Conservation (phyloP, 2,329 filamentous ascomycete species). For the Botryosphaeria agaves region DNA sequence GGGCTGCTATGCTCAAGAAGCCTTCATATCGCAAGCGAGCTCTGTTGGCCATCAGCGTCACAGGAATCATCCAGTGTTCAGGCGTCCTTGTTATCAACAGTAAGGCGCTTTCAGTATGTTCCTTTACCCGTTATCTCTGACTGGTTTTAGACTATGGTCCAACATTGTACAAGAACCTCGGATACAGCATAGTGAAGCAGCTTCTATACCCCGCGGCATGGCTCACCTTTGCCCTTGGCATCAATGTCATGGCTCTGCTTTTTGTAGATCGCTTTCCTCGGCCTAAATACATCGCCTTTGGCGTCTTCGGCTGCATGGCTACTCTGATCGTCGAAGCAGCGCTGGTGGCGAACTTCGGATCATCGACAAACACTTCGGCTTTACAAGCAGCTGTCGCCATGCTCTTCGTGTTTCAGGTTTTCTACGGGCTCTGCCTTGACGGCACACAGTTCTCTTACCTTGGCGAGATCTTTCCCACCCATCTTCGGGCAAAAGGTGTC, state of each 20-base stretch:
- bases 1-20: conserved; percentile 11
- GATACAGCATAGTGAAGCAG: conserved; percentile 10
- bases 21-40: conserved; percentile 12
- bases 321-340: conserved; percentile 4
- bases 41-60: conserved; percentile 10
- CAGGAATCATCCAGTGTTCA: conserved; percentile 13
- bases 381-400: conserved; percentile 3
- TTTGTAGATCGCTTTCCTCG: conserved; percentile 8
- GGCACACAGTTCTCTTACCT: conserved; percentile 1
- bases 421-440: conserved; percentile 2
- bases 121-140: too few relatives aligned
- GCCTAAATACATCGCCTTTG: conserved; percentile 6
- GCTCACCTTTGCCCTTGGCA: conserved; percentile 11
- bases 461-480: conserved; percentile 1
- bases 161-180: conserved; percentile 12
- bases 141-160: conserved; percentile 9
- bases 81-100: conserved; percentile 14
- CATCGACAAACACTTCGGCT: conserved; percentile 4
- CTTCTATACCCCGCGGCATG: conserved; percentile 13
- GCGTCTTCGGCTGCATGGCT: conserved; percentile 4
- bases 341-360: conserved; percentile 7
- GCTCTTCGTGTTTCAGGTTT: conserved; percentile 3
- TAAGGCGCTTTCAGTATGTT: not conserved
- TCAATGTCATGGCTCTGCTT: conserved; percentile 10
- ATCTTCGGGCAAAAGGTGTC: conserved; percentile 2